Base-by-base conservation (phyloP, 2,329 filamentous ascomycete species). In the Monilinia polystroma region DNA sequence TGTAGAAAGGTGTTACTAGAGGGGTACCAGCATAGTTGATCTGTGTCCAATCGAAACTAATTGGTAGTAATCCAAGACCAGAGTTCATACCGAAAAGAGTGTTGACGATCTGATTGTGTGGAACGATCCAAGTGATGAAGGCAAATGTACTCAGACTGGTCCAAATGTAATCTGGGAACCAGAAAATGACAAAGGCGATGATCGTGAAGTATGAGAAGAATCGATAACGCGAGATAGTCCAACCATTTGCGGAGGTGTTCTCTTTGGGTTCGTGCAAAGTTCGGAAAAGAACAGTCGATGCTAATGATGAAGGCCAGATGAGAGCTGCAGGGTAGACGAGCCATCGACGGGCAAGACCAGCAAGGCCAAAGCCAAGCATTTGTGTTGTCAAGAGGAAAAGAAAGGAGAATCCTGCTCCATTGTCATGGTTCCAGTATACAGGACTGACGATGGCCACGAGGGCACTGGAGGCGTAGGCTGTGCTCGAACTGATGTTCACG, bases 331-430 rank as follows among this genome's bases (percentile, higher is more conserved):
- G 82, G 26, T 83, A 83, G 7, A 85, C 82, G 4, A 85, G 76
- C 71, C 84, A 85, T 0, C 81, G 77, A 5, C 83, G 79, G 12
- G 76, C 77, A 1, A 84, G 58, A 26, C 84, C 84, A 11, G 84
- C 83, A 51, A 85, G 76, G 0, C 84, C 84, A 65, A 85, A 85
- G 23, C 84, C 84, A 43, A 86, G 81, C 58, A 84, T 82, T 72
- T 84, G 83, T 45, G 82, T 84, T 0, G 80, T 80, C 11, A 86
- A 73, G 0, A 77, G 80, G 47, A 85, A 78, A 16, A 82, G 72
- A 20, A 85, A 79, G 71, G 84, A 82, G 71, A 85, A 86, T 1
- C 76, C 76, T 52, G 83, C 81, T 57, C 77, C 78, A 29, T 51
- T 32, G 18, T 78, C 77, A 1, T 82, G 82, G 70, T 84, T 81